Conservation (phyloP, 2,329 filamentous ascomycete species). For the Trichothecium sympodiale region DNA sequence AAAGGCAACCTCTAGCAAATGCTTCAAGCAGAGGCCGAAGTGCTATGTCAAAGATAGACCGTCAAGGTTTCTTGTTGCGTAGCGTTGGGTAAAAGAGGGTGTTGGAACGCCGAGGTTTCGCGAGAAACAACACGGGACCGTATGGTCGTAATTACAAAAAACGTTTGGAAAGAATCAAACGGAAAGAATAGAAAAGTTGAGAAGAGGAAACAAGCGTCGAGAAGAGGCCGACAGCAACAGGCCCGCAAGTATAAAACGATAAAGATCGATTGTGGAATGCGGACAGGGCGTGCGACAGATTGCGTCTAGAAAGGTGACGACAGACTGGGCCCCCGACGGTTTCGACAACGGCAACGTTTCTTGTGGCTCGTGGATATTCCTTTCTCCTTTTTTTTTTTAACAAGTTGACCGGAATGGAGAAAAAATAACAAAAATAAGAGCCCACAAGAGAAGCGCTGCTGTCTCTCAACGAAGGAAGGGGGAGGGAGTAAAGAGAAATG, state of each 20-base stretch:
- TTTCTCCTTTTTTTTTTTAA: too few relatives aligned
- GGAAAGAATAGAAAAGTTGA: slow-evolving; percentile 10
- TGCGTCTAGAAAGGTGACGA: slow-evolving; percentile 4
- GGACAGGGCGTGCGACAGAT: slow-evolving; percentile 4
- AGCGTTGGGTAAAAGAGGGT: slow-evolving; percentile 6
- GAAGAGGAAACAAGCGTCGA: slow-evolving; percentile 14
- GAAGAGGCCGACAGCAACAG: slow-evolving; percentile 1
- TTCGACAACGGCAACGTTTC: slow-evolving; percentile 1
- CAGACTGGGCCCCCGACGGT: background rate
- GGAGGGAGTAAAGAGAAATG: slow-evolving; percentile 12
- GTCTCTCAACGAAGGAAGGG: slow-evolving; percentile 16
- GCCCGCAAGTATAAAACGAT: slow-evolving; percentile 4
- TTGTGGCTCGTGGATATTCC: too few relatives aligned
- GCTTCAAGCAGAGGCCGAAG: slow-evolving; percentile 28
- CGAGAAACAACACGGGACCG: slow-evolving; percentile 12
- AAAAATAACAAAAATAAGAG: slow-evolving; percentile 3
- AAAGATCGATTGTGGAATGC: background rate
- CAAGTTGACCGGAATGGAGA: background rate
- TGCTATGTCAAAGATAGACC: slow-evolving; percentile 16
- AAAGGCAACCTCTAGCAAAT: slow-evolving; percentile 20
- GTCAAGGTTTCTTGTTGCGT: slow-evolving; percentile 27
- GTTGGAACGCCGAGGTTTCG: slow-evolving; percentile 12
- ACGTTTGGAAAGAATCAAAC: slow-evolving; percentile 9
- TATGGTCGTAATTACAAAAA: too few relatives aligned
- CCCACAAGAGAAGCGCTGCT: slow-evolving; percentile 10